phyloP scores from a whole-genome alignment of 495 filamentous ascomycete species.

The Jackrogersella minutella region DNA sequence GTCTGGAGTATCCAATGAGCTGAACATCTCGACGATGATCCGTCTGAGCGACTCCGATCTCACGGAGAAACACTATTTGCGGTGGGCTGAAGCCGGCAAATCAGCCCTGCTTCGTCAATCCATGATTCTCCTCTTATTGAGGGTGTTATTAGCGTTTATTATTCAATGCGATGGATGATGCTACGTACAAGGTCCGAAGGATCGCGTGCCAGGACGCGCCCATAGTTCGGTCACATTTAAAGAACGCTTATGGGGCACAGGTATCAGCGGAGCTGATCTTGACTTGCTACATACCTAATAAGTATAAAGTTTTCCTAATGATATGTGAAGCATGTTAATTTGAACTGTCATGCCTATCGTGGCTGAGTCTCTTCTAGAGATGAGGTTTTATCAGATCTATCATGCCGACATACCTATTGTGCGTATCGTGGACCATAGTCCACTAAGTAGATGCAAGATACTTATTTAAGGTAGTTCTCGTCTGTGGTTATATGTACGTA shows the following conservation, averaged over 20 bases:
- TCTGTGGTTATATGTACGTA: too few species aligned
- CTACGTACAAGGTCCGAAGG: slow-evolving; percentile 15
- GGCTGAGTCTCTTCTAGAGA: slow-evolving; percentile 1
- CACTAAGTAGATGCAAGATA: neutral
- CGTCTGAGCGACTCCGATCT: slow-evolving; percentile 8
- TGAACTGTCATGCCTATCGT: neutral
- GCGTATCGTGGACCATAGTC: neutral
- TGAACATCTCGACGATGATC: slow-evolving; percentile 24
- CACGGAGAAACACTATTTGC: slow-evolving; percentile 30
- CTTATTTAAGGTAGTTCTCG: neutral
- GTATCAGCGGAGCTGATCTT: slow-evolving; percentile 4
- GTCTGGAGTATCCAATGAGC: slow-evolving; percentile 18
- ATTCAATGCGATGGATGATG: slow-evolving; percentile 27
- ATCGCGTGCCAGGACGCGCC: slow-evolving; percentile 36
- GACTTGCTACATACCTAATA: neutral
- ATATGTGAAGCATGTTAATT: neutral
- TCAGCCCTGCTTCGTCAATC: slow-evolving; percentile 8
- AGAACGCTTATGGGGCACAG: neutral
- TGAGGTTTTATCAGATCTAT: slow-evolving; percentile 3
- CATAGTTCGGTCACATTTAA: slow-evolving; percentile 3
- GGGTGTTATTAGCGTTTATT: slow-evolving; percentile 10
- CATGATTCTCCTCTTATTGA: slow-evolving; percentile 18
- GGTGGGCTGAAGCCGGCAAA: slow-evolving; percentile 29
- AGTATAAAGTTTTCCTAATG: too few species aligned
- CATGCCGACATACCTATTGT: too few species aligned